phyloP scores from a whole-genome alignment of 2,329 filamentous ascomycete genomes.

The Raffaelea arxii region DNA sequence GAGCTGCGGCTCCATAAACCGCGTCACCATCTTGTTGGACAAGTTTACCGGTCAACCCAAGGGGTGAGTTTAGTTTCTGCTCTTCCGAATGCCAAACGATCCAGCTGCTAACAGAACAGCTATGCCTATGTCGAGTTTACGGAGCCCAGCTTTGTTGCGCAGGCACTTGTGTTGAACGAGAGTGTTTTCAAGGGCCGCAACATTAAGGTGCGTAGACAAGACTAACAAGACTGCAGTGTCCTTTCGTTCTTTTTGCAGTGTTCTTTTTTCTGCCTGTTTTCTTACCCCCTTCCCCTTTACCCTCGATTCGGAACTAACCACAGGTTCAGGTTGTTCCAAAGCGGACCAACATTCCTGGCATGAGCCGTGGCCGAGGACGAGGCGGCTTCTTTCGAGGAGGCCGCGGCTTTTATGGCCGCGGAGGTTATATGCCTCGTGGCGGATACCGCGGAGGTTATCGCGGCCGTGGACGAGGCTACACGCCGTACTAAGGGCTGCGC shows the following conservation, averaged over 20 bases:
- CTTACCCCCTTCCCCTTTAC: neutral
- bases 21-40: constrained; percentile 92
- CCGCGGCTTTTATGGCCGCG: constrained; percentile 39
- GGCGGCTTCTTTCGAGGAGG: constrained; percentile 43
- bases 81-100: too few species aligned
- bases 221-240: too few species aligned
- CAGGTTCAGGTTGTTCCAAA: constrained; percentile 72
- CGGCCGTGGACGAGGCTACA: constrained; percentile 53
- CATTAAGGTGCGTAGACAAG: constrained; percentile 52
- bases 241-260: neutral
- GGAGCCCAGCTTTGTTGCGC: constrained; percentile 84
- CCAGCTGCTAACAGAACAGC: too few species aligned
- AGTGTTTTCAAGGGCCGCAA: constrained; percentile 91
- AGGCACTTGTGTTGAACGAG: constrained; percentile 91
- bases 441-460: constrained; percentile 53
- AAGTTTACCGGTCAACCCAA: constrained; percentile 99
- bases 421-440: constrained; percentile 42
- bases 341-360: constrained; percentile 91
- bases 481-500: constrained; percentile 45
- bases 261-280: neutral
- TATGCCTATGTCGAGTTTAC: constrained; percentile 99
- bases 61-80: constrained; percentile 72
- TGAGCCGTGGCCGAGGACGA: constrained; percentile 65
- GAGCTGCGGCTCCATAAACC: constrained; percentile 93
- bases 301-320: too few species aligned